Percentiles rank a stretch among this genome's conserved stretches.
Evolutionary conservation across 768 basidiomycete species (phyloP).

Genomic region (Rhodotorula paludigena): DNA sequence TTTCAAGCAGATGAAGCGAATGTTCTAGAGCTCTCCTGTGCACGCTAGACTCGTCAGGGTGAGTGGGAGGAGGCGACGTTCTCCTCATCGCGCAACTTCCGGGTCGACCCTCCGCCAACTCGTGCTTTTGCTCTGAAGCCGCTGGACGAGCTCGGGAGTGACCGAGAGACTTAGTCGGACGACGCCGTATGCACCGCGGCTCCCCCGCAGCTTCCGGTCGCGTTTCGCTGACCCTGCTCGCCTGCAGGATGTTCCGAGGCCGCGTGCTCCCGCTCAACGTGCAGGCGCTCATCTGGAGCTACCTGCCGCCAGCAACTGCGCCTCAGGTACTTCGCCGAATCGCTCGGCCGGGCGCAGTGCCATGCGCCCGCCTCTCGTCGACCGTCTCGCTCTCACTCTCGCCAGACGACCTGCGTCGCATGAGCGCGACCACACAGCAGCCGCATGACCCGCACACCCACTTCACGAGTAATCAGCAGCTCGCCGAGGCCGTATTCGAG

Average conservation of each 20-base stretch:
- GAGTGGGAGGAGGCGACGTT: no score
- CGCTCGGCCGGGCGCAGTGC: no score
- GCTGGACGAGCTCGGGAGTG: no score
- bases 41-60: no score
- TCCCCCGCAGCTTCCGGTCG: not conserved
- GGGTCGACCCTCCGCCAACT: no score
- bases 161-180: no score
- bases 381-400: not conserved
- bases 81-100: no score
- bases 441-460: not conserved
- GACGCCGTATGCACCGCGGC: no score
- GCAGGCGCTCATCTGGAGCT: not conserved
- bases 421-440: not conserved
- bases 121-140: no score
- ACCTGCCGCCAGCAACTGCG: not conserved
- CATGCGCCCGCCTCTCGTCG: not conserved
- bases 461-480: not conserved
- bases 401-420: not conserved
- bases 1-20: no score
- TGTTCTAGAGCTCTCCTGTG: no score
- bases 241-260: not conserved
- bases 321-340: no score
- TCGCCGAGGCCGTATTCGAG: constrained; percentile 15
- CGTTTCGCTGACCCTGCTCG: not conserved
- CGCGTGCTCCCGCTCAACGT: constrained; percentile 9